Evolutionary conservation across 179 eudicot species (phyloP).

Genomic region (Nepenthes alata): DNA sequence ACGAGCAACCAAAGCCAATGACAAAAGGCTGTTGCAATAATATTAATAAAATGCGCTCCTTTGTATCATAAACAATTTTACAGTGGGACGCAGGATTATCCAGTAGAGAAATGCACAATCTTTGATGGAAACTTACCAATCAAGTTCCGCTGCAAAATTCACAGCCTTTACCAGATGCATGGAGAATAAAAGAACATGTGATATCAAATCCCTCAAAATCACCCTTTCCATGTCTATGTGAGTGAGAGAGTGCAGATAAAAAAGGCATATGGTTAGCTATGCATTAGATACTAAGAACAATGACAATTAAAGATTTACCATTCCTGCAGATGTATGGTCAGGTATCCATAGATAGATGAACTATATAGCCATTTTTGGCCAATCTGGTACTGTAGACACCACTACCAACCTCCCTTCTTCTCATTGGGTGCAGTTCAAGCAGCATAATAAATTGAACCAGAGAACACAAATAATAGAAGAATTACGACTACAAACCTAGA

Average conservation of each 20-base stretch:
- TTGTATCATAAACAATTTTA: not conserved
- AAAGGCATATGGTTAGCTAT: not conserved
- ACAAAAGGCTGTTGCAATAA: constrained; percentile 40
- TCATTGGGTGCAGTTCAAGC: constrained; percentile 5
- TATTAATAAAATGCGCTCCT: not conserved
- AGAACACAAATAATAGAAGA: constrained; percentile 1
- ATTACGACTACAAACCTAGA: constrained; percentile 36
- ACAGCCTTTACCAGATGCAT: constrained; percentile 63
- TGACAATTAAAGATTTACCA: not conserved
- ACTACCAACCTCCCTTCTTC: constrained; percentile 1
- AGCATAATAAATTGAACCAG: constrained; percentile 11
- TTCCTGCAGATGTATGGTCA: no score
- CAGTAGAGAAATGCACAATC: not conserved
- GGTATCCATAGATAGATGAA: not conserved
- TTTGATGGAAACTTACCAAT: constrained; percentile 44
- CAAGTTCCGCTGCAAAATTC: constrained; percentile 90
- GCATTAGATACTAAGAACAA: constrained; percentile 2
- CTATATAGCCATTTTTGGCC: not conserved
- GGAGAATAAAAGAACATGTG: constrained; percentile 65
- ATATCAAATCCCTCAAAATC: constrained; percentile 78
- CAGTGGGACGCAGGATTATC: not conserved
- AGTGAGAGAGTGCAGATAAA: not conserved
- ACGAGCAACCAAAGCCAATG: constrained; percentile 84
- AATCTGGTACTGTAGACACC: not conserved
- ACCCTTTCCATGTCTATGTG: constrained; percentile 94